phyloP scores from a whole-genome alignment of 1,139 yeast species.

The Debaryomyces udenii region DNA sequence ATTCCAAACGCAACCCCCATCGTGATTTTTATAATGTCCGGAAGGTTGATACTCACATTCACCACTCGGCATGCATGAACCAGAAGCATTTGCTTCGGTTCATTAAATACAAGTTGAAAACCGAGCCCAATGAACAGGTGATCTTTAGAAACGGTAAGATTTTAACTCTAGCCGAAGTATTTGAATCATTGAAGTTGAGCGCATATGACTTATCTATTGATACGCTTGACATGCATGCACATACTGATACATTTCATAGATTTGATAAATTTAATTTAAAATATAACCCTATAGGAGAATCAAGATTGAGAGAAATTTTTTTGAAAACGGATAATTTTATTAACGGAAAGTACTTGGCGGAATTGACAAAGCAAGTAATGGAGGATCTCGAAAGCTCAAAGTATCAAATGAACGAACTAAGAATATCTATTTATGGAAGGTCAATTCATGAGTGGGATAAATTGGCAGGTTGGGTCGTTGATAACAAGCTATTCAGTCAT shows the following conservation, averaged over 20 bases:
- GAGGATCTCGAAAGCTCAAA: slow-evolving; percentile 92
- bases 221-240: slow-evolving; percentile 99
- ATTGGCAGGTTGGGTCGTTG: slow-evolving; percentile 92
- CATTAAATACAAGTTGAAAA: slow-evolving; percentile 79
- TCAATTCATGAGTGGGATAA: slow-evolving; percentile 92
- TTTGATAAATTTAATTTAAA: slow-evolving; percentile 97
- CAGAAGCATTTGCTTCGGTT: slow-evolving; percentile 94
- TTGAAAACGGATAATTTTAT: slow-evolving; percentile 93
- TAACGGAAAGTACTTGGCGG: slow-evolving; percentile 87
- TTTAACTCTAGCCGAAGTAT: slow-evolving; percentile 84
- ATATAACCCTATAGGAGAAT: slow-evolving; percentile 97
- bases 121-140: slow-evolving; percentile 79
- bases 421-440: slow-evolving; percentile 94
- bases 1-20: slow-evolving; percentile 78
- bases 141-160: slow-evolving; percentile 91
- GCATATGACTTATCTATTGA: slow-evolving; percentile 96
- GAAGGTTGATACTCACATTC: slow-evolving; percentile 98
- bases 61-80: slow-evolving; percentile 98
- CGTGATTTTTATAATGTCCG: slow-evolving; percentile 97
- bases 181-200: slow-evolving; percentile 83
- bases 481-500: slow-evolving; percentile 86
- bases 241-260: slow-evolving; percentile 95
- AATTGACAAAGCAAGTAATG: slow-evolving; percentile 88
- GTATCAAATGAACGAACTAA: slow-evolving; percentile 95
- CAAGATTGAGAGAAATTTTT: slow-evolving; percentile 92